These are phyloP conservation scores for Alternaria atra DNA, from an alignment of 2,329 filamentous ascomycete genomes.

Conservation along the genomic window DNA sequence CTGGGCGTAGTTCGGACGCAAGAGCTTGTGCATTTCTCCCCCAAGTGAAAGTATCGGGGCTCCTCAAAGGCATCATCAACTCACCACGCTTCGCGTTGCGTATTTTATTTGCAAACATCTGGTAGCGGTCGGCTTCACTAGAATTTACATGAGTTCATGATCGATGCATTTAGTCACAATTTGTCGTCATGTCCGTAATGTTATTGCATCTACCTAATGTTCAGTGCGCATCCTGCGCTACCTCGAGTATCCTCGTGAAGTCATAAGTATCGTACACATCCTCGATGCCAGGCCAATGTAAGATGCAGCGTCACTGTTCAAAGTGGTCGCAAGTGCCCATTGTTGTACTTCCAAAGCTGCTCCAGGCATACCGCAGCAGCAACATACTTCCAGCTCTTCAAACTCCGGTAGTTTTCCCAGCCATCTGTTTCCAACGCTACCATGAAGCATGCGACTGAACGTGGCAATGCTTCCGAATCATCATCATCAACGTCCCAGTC, in stretches of 20 bases:
- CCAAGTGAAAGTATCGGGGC: not conserved
- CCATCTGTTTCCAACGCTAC: slow-evolving; percentile 50
- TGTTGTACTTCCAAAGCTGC: slow-evolving; percentile 54
- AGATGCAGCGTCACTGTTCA: slow-evolving; percentile 12
- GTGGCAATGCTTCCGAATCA: slow-evolving; percentile 55
- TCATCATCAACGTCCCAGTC: slow-evolving; percentile 36
- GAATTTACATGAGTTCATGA: not conserved
- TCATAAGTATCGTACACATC: not conserved
- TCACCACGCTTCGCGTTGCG: not conserved
- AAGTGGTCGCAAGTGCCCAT: slow-evolving; percentile 21
- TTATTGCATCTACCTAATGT: not conserved
- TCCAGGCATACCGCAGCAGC: slow-evolving; percentile 61
- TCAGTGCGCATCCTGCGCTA: not conserved
- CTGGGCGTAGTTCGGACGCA: not conserved
- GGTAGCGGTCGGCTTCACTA: not conserved
- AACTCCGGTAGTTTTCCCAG: slow-evolving; percentile 36
- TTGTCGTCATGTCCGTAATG: not conserved
- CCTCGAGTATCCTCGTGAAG: not conserved
- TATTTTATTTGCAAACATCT: not conserved
- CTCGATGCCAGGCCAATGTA: not conserved
- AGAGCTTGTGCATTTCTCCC: not conserved
- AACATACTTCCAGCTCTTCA: slow-evolving; percentile 64
- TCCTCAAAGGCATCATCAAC: not conserved
- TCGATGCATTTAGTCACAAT: not conserved
- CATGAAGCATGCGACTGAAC: slow-evolving; percentile 61